Evolutionary conservation across 2,329 filamentous ascomycete species (phyloP), one percentile per base, ranked within the genome.

Genomic region (Neopestalotiopsis sp.): DNA sequence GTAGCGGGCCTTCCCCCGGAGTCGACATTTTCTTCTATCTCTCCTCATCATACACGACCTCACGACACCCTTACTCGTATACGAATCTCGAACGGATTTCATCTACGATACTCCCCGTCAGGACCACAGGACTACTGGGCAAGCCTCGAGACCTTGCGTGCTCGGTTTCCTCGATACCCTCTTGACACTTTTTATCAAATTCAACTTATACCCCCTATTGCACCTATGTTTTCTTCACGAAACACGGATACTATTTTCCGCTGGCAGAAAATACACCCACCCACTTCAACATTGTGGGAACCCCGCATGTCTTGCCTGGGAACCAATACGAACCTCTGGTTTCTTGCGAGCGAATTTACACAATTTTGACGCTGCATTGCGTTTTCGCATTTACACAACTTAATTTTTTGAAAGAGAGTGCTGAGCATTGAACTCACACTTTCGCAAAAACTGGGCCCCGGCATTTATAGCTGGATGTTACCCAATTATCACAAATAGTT

Each of bases 21-120:
- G 73, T 71, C 69, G 73, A 72, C 73, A 71, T 74, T 74, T 72
- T 71, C 68, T 71, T 65, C 70, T 71, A 72, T 68, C 57, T 69
- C 56, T 20, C n/a, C 42, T 70, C 70, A 68, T 72, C 67, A 69
- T 66, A 77, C 73, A 75, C 76, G 69, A 61, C 28, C 59, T 69
- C 68, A 68, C 49, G 67, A 68, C 42, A 17, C 40, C 6, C 30
- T 60, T 20, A 40, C 28, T 69, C 45, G 32, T 57, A 56, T 40
- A 49, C 40, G 67, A 40, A 57, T 62, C 63, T 63, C 28, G 12
- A 66, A 66, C 64, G 67, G 70, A 70, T 67, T 67, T 61, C 68
- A 65, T 69, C 69, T 67, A 69, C 69, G 67, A 71, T 24, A 52
- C n/a, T 17, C 66, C 66, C 61, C 49, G 65, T 59, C 24, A 67